Percentiles rank a stretch among this genome's conserved stretches.
phyloP scores from a whole-genome alignment of 768 basidiomycete genomes.

The Mycena rosella region DNA sequence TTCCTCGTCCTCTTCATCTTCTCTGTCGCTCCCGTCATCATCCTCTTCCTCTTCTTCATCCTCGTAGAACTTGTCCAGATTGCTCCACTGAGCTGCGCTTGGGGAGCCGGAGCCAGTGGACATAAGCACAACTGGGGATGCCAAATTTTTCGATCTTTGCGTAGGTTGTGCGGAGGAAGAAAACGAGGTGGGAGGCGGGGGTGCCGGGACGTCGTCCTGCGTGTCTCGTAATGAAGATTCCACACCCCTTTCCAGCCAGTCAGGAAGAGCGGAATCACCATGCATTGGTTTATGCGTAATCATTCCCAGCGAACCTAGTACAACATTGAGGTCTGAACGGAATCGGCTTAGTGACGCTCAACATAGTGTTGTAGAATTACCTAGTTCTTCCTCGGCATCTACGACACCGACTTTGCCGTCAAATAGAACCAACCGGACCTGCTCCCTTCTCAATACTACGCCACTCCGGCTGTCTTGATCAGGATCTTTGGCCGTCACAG shows the following conservation, averaged over 20 bases:
- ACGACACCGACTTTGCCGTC: slow-evolving; percentile 73
- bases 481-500: slow-evolving; percentile 49
- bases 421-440: slow-evolving; percentile 83
- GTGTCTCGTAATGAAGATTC: slow-evolving; percentile 81
- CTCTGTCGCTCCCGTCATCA: slow-evolving; percentile 46
- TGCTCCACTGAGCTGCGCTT: slow-evolving; percentile 59
- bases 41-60: slow-evolving; percentile 52
- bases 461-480: slow-evolving; percentile 67
- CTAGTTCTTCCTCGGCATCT: slow-evolving; percentile 54
- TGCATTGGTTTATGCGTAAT: slow-evolving; percentile 69
- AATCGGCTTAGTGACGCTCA: slow-evolving; percentile 42
- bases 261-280: slow-evolving; percentile 71
- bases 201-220: slow-evolving; percentile 63
- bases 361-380: slow-evolving; percentile 37
- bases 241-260: slow-evolving; percentile 91
- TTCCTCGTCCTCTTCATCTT: slow-evolving; percentile 42
- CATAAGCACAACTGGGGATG: slow-evolving; percentile 68
- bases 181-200: slow-evolving; percentile 52
- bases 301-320: slow-evolving; percentile 75
- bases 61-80: slow-evolving; percentile 85
- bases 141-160: slow-evolving; percentile 47
- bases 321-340: slow-evolving; percentile 49
- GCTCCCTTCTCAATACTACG: slow-evolving; percentile 85
- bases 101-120: slow-evolving; percentile 61
- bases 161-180: slow-evolving; percentile 49